Evolutionary conservation across 139 green algal species (phyloP).

Genomic region (Spirogloea muscicola): DNA sequence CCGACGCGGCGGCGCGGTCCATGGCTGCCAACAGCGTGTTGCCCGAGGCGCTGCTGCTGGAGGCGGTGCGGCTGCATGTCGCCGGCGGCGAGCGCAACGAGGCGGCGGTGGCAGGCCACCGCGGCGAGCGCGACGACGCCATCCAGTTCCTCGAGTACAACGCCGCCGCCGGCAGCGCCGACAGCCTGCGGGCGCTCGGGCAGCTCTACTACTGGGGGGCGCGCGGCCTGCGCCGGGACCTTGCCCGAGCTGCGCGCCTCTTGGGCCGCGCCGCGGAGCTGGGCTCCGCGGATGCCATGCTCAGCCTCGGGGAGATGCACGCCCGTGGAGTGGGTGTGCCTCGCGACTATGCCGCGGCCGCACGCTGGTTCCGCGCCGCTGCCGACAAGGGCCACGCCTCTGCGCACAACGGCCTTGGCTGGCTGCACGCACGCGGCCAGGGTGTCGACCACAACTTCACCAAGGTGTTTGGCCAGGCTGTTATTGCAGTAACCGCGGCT

Average conservation of each 20-base stretch:
- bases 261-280: not conserved
- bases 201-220: conserved; percentile 41
- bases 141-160: conserved; percentile 43
- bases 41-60: conserved; percentile 20
- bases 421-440: conserved; percentile 15
- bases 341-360: too few relatives aligned
- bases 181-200: conserved; percentile 14
- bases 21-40: conserved; percentile 9
- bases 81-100: conserved; percentile 28
- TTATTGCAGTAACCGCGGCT: not conserved
- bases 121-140: conserved; percentile 37
- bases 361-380: too few relatives aligned
- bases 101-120: conserved; percentile 18
- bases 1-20: conserved; percentile 13
- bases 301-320: conserved; percentile 43
- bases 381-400: conserved; percentile 54
- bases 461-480: not conserved
- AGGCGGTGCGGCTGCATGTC: conserved; percentile 13
- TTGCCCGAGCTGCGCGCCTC: not conserved
- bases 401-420: conserved; percentile 65
- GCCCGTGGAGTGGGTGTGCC: conserved; percentile 33
- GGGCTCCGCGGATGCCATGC: conserved; percentile 2
- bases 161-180: conserved; percentile 10
- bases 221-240: conserved; percentile 33
- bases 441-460: conserved; percentile 12